Percentiles rank a stretch among this genome's conserved stretches.
These are phyloP conservation scores for Hortaea sp. DNA, from an alignment of 2,329 filamentous ascomycete species.

Conservation along the genomic window DNA sequence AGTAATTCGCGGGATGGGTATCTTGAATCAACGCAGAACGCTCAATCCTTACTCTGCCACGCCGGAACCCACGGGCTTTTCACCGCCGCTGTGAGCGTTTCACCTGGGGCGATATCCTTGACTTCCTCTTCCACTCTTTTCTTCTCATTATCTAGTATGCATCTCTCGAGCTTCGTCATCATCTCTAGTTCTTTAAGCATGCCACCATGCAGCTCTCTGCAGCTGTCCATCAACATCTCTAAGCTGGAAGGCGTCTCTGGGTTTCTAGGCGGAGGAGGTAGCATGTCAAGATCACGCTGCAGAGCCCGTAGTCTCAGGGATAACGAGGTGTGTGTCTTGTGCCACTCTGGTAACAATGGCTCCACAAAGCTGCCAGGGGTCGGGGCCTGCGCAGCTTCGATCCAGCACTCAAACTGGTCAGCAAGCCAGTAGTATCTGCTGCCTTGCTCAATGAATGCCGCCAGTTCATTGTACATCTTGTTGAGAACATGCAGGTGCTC, in stretches of 20 bases:
- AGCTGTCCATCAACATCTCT: constrained; percentile 39
- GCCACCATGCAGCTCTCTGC: constrained; percentile 41
- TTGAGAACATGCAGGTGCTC: constrained; percentile 51
- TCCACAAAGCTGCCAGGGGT: constrained; percentile 39
- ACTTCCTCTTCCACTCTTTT: constrained; percentile 43
- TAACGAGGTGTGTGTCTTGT: constrained; percentile 46
- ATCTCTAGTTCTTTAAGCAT: constrained; percentile 54
- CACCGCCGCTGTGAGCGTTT: background rate
- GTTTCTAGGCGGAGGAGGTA: constrained; percentile 27
- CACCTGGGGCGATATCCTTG: constrained; percentile 6
- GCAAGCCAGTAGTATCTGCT: constrained; percentile 49
- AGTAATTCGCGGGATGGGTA: constrained; percentile 1
- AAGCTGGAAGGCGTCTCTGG: constrained; percentile 30
- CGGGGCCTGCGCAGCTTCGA: constrained; percentile 25
- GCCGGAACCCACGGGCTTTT: constrained; percentile 17
- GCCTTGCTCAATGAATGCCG: constrained; percentile 46
- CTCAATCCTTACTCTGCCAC: constrained; percentile 15
- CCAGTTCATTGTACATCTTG: constrained; percentile 46
- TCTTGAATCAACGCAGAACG: constrained; percentile 1
- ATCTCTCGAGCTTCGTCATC: constrained; percentile 53
- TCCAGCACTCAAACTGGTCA: constrained; percentile 51
- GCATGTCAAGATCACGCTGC: constrained; percentile 37
- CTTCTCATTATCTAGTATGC: constrained; percentile 46
- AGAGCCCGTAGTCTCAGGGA: constrained; percentile 47
- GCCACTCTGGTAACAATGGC: constrained; percentile 49